A percentile compares a stretch with the other conserved stretches of the same genome.
phyloP scores from a whole-genome alignment of 1,139 yeast genomes.

The Meyerozyma sp. region DNA sequence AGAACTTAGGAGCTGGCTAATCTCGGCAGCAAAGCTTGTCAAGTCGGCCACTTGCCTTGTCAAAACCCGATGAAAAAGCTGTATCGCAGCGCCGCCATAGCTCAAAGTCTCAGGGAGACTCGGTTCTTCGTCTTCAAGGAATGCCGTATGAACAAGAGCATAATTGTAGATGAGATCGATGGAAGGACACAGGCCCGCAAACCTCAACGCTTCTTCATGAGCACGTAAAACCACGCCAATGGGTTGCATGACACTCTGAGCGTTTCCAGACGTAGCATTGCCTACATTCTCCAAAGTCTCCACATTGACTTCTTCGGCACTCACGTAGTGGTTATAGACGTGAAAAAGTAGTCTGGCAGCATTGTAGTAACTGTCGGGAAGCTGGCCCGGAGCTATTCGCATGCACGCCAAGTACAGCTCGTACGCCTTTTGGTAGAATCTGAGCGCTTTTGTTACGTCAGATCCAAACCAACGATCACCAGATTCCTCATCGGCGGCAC shows the following conservation, averaged over 20 bases:
- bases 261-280: slow-evolving; percentile 31
- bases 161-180: slow-evolving; percentile 42
- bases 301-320: slow-evolving; percentile 39
- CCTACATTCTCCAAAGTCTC: slow-evolving; percentile 33
- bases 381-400: background rate
- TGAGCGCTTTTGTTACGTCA: slow-evolving; percentile 45
- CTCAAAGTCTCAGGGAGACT: slow-evolving; percentile 9
- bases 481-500: slow-evolving; percentile 46
- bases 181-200: slow-evolving; percentile 18
- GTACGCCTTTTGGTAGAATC: slow-evolving; percentile 51
- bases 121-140: slow-evolving; percentile 27
- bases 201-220: slow-evolving; percentile 32
- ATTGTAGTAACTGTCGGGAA: slow-evolving; percentile 42
- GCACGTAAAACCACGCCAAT: slow-evolving; percentile 27
- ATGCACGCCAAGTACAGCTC: slow-evolving; percentile 18
- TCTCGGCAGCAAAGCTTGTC: slow-evolving; percentile 22
- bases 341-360: slow-evolving; percentile 44
- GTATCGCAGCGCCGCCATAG: slow-evolving; percentile 14
- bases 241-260: slow-evolving; percentile 32
- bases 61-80: slow-evolving; percentile 13
- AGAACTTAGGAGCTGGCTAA: slow-evolving; percentile 7
- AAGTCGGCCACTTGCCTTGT: slow-evolving; percentile 21
- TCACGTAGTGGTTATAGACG: slow-evolving; percentile 40
- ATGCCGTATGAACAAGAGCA: slow-evolving; percentile 44
- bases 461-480: slow-evolving; percentile 58